Conservation (phyloP, 1,284 basidiomycete species). For the Puccinia novopanici region DNA sequence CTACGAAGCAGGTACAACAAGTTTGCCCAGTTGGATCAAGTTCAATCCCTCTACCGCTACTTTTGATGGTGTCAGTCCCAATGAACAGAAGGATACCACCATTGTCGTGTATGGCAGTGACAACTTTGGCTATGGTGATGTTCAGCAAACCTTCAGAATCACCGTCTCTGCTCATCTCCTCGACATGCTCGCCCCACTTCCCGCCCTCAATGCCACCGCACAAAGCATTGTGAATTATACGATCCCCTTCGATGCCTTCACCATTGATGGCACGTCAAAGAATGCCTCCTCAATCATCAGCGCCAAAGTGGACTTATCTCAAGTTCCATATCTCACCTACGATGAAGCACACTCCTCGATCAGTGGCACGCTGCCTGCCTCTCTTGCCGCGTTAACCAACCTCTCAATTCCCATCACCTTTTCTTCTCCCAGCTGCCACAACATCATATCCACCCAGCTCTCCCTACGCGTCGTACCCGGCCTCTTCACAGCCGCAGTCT, state of each 20-base stretch:
- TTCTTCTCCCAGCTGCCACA: constrained; percentile 38
- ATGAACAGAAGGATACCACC: constrained; percentile 32
- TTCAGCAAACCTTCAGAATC: constrained; percentile 43
- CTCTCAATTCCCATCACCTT: constrained; percentile 38
- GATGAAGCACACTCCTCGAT: constrained; percentile 28
- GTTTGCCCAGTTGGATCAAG: constrained; percentile 47
- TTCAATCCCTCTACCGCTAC: constrained; percentile 49
- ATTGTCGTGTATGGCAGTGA: constrained; percentile 50
- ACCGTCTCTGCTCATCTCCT: constrained; percentile 37
- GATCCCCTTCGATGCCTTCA: constrained; percentile 37
- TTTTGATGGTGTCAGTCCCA: constrained; percentile 49
- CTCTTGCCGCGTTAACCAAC: constrained; percentile 26
- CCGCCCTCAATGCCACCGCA: constrained; percentile 44
- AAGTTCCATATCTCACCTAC: constrained; percentile 32
- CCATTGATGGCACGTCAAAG: constrained; percentile 21
- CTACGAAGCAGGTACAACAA: constrained; percentile 40
- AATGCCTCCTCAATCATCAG: constrained; percentile 19
- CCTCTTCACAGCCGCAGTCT: constrained; percentile 44
- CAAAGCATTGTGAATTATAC: constrained; percentile 47
- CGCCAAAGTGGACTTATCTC: constrained; percentile 33
- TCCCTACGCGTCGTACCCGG: constrained; percentile 33
- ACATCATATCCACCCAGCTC: constrained; percentile 29
- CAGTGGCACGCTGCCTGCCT: constrained; percentile 29
- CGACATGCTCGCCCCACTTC: constrained; percentile 33
- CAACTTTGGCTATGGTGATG: constrained; percentile 43